Evolutionary conservation across 2,329 filamentous ascomycete genomes (phyloP), one percentile per base, ranked within the genome.

Genomic region (Hymenoscyphus occultus): DNA sequence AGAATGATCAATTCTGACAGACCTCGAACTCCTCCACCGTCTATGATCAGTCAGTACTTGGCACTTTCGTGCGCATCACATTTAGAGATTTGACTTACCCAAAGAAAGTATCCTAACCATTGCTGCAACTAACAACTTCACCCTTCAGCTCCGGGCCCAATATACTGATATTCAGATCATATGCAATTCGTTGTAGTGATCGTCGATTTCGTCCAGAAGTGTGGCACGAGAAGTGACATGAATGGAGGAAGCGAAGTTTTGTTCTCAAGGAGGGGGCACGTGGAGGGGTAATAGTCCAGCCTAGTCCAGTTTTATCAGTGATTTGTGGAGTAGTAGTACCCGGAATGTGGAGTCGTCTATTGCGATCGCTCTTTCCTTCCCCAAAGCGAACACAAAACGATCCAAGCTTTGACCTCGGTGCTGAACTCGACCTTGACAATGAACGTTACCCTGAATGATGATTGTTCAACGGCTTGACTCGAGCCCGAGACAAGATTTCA

Each of bases 1-100:
- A 73, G 61, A 19, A 74, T 72, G 12, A 70, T 16, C 5, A 74
- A 64, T 19, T 68, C 67, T 0, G 72, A 73, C 14, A 74, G 42
- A 0, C 72, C 72, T 2, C 71, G 59, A 45, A 73, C 68, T 9
- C 72, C 72, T 3, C 71, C 72, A 9, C 72, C 62, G 42, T 64
- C 62, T 64, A 35, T 31, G 16, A 4, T 35, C 7, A 10, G 10
- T 60, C 22, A 57, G 54, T 19, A 57, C 28, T 35, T 6, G 32
- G 32, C 5, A 35, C 45, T 35, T 2, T 57, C 14, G 14, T 16
- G 54, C 28, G 16, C 16, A 14, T 28, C 19, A 57, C 22, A 35
- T 16, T 16, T 10, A 14, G 14, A 3, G 14, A 12, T 13, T 32
- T 10, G 4, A 57, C 54, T 7, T 28, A 57, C 54, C 54, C 13